Percentiles rank a stretch among this genome's conserved stretches.
phyloP scores from a whole-genome alignment of 768 basidiomycete genomes.

The Phanerochaete carnosa region DNA sequence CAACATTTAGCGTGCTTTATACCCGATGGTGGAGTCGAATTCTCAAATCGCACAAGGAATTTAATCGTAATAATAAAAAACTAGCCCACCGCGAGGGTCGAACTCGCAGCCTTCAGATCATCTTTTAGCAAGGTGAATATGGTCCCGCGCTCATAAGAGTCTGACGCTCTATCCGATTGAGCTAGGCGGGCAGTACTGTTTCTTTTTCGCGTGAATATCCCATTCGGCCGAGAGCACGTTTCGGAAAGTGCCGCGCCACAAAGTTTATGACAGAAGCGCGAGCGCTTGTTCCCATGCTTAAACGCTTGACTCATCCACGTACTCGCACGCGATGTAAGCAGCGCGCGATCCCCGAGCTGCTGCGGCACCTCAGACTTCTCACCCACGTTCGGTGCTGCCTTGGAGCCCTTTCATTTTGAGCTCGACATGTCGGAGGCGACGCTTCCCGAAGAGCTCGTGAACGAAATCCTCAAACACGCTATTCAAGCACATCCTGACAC shows the following conservation, averaged over 20 bases:
- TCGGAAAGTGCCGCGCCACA: no score
- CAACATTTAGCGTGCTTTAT: no score
- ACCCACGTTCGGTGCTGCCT: no score
- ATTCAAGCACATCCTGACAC: background rate
- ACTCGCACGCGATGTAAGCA: no score
- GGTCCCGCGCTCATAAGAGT: slow-evolving; percentile 41
- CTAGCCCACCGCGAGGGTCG: slow-evolving; percentile 63
- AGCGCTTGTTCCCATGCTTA: no score
- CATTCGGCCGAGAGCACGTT: background rate
- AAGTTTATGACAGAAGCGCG: no score
- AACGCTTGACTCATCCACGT: no score
- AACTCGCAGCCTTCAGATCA: slow-evolving; percentile 61
- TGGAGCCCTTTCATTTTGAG: background rate
- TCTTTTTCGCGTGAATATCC: background rate
- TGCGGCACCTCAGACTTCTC: no score
- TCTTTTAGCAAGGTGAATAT: background rate
- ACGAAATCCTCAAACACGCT: background rate
- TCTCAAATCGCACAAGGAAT: no score
- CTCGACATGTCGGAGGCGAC: background rate
- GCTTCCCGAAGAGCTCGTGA: background rate
- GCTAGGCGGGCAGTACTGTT: slow-evolving; percentile 49
- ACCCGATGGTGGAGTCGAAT: no score
- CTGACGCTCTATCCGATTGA: slow-evolving; percentile 69
- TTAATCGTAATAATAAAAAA: background rate
- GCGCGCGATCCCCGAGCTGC: no score